Conservation (phyloP, 345 rosid species). For the Acer yangbiense region DNA sequence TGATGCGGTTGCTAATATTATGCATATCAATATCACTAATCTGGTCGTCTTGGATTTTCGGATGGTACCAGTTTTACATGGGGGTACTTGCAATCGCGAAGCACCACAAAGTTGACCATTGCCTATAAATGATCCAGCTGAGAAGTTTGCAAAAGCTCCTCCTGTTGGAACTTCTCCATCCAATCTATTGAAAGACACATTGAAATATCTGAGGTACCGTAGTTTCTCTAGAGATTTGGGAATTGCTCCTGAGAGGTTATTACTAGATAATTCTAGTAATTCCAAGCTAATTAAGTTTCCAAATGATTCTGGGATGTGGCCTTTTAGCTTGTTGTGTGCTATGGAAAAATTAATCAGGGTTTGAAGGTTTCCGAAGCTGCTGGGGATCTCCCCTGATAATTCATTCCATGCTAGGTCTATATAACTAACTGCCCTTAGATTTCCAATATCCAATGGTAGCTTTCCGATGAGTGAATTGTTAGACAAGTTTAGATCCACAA, state of each 20-base stretch:
- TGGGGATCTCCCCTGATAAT: constrained; percentile 5
- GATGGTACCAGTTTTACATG: not conserved
- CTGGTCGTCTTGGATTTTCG: not conserved
- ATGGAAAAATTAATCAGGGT: not conserved
- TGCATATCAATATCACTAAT: not conserved
- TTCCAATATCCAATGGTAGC: not conserved
- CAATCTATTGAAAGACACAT: constrained; percentile 12
- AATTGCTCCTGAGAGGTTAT: constrained; percentile 4
- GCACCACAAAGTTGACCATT: constrained; percentile 21
- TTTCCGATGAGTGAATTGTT: constrained; percentile 6
- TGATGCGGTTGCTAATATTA: not conserved
- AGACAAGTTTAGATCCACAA: not conserved
- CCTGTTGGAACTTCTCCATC: constrained; percentile 17
- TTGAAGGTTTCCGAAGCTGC: not conserved
- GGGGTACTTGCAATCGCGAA: not conserved
- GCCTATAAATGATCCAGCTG: constrained; percentile 4
- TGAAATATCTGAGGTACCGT: not conserved
- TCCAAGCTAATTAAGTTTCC: not conserved
- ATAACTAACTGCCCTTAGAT: too few relatives aligned
- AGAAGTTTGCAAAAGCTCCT: constrained; percentile 21
- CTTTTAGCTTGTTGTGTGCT: constrained; percentile 11
- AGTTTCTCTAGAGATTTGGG: constrained; percentile 20
- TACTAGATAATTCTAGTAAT: not conserved
- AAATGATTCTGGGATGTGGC: constrained; percentile 15
- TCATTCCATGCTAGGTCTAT: constrained; percentile 19